These are phyloP conservation scores for Moelleriella libera DNA, from an alignment of 2,329 filamentous ascomycete genomes.

Conservation along the genomic window DNA sequence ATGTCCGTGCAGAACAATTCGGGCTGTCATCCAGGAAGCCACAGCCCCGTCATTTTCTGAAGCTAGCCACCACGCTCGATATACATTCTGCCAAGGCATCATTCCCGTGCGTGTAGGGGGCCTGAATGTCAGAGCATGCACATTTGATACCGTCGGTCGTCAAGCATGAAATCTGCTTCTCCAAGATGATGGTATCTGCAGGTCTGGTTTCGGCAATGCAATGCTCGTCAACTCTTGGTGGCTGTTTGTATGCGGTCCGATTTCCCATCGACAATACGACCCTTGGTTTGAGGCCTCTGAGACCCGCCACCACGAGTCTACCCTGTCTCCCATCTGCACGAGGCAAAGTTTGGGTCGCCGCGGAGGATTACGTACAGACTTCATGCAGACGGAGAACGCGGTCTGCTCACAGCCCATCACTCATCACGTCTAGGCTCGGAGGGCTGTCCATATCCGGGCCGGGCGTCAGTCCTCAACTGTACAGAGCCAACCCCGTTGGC, in stretches of 20 bases:
- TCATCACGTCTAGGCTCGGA: not conserved
- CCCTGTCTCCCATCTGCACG: not conserved
- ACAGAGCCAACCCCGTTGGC: not conserved
- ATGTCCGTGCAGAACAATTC: too few species aligned
- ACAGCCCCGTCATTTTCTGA: too few species aligned
- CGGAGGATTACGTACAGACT: not conserved
- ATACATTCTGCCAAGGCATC: too few species aligned
- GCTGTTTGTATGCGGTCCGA: not conserved
- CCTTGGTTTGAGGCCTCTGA: not conserved
- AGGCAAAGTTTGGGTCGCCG: not conserved
- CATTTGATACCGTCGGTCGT: not conserved
- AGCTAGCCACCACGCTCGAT: too few species aligned
- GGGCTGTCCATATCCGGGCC: not conserved
- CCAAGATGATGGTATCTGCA: not conserved
- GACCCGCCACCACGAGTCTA: not conserved
- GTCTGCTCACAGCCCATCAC: too few species aligned
- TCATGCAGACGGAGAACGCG: not conserved
- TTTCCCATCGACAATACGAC: not conserved
- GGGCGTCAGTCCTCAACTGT: too few species aligned
- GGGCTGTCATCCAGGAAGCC: too few species aligned
- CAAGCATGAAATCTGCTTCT: not conserved
- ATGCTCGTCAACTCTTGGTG: not conserved
- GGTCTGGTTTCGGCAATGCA: not conserved
- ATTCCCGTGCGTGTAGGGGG: too few species aligned
- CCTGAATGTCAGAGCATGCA: too few species aligned